Conservation (phyloP, 345 rosid species). For the Salix udensis region DNA sequence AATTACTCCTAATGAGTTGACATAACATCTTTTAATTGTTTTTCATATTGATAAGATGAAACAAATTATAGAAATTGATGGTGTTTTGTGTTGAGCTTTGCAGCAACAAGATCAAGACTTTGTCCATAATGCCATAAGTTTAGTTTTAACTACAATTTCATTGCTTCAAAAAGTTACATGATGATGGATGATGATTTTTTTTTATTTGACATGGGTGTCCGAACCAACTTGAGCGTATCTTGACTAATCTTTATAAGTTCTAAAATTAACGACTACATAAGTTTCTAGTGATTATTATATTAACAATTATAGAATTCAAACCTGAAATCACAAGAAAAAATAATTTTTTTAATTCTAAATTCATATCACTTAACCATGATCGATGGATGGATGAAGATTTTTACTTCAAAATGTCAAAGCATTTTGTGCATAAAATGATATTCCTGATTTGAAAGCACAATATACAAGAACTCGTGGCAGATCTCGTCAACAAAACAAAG, state of each 20-base stretch:
- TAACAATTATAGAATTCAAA: no score
- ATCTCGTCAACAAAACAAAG: background rate
- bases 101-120: background rate
- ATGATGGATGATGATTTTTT: background rate
- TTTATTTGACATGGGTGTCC: no score
- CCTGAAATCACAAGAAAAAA: no score
- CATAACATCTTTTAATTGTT: background rate
- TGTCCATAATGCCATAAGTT: background rate
- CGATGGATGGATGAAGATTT: no score
- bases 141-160: background rate
- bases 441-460: background rate
- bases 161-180: background rate
- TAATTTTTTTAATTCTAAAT: no score
- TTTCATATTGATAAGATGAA: background rate
- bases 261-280: no score
- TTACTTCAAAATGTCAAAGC: no score
- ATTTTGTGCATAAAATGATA: background rate
- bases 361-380: no score
- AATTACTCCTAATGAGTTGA: background rate
- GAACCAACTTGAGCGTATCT: no score
- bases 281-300: no score
- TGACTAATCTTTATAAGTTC: no score
- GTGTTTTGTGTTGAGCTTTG: background rate
- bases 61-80: background rate
- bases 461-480: background rate